Base-by-base conservation (phyloP, 2,329 filamentous ascomycete genomes). In the Microcera coccophila region DNA sequence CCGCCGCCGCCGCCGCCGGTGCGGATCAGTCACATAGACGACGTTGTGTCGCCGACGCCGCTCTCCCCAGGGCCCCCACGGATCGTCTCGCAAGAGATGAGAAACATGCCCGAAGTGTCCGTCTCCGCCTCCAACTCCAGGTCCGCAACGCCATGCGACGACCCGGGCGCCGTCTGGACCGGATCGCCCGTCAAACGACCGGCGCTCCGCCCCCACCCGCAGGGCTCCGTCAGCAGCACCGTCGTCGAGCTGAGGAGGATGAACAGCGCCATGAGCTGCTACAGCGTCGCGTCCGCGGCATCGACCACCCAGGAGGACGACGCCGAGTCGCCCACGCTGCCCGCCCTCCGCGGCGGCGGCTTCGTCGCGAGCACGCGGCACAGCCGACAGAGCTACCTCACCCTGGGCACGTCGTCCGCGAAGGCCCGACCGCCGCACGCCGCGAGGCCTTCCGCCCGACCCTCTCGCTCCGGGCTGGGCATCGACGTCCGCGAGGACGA, bases 181-280 rank as follows among this genome's bases (percentile, higher is more conserved):
- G 49, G 59, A 22, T 60, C 59, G 2, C 61, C 59, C 1, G 35
- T 42, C 10, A 52, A 53, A 7, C 51, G 53, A 4, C 42, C 53
- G 2, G 42, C 48, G 3, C 46, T 54, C 4, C 49, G 49, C 4
- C 36, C 42, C 3, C 37, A 39, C 4, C 48, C 22, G 41, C 47
- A 0, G 24, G 29, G 9, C 21, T 57, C 56, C 7, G 56, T 74
- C 11, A 62, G 68, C n/a, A 62, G 59, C 46, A 68, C 74, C 3
- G 71, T 79, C 21, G 68, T 69, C 15, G 71, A 78, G 58, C 70
- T 81, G 42, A 70, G 77, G 9, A 68, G 76, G 38, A 80, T 79
- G 75, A 79, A 81, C 62, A 78, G 73, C 59, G 62, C 72, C 40
- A 54, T 76, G 34, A 75, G 70, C 53, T 64, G 68, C 2, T 64